These are phyloP conservation scores for Botrytis aclada DNA, from an alignment of 2,329 filamentous ascomycete genomes.

Conservation along the genomic window DNA sequence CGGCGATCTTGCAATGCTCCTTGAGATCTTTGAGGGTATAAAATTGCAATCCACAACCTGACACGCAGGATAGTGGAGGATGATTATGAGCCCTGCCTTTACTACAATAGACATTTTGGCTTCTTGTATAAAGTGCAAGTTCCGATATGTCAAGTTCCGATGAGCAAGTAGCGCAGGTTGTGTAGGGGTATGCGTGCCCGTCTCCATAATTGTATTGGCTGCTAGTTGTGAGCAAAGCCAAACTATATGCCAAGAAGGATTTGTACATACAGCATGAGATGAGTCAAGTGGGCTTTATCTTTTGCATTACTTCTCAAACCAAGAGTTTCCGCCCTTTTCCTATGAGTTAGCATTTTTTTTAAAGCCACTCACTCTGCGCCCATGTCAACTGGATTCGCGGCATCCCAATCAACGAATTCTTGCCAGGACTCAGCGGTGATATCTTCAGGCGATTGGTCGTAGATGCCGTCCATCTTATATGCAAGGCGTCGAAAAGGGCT, in stretches of 20 bases:
- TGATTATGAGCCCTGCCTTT: background rate
- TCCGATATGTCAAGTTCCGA: background rate
- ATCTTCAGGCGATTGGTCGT: background rate
- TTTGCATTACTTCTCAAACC: too few relatives aligned
- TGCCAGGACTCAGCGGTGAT: background rate
- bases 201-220: background rate
- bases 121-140: background rate
- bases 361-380: slow-evolving; percentile 9
- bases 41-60: background rate
- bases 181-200: background rate
- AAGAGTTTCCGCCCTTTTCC: slow-evolving; percentile 16
- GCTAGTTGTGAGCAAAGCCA: background rate
- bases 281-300: background rate
- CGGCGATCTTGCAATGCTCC: background rate
- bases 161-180: background rate
- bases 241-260: background rate
- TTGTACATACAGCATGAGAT: background rate
- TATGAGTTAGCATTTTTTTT: slow-evolving; percentile 17
- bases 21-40: background rate
- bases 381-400: background rate
- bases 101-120: background rate
- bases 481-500: background rate
- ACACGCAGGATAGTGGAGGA: background rate
- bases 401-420: background rate
- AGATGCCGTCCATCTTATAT: slow-evolving; percentile 3